Conservation (phyloP, 2,329 filamentous ascomycete species). For the Epichloe typhina region DNA sequence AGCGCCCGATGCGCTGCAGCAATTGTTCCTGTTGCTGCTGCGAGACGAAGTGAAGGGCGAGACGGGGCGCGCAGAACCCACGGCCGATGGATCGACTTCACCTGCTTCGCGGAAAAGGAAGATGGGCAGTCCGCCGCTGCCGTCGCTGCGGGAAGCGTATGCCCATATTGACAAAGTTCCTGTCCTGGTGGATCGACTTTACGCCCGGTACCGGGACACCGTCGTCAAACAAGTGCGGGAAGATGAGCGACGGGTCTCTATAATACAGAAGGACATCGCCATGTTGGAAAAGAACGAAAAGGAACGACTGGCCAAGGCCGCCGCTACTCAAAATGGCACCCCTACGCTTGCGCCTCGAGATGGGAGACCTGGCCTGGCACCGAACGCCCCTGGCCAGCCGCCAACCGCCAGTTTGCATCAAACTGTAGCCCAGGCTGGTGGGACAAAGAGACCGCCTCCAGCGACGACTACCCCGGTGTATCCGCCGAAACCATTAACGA, state of each 20-base stretch:
- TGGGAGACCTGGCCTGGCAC: constrained; percentile 11
- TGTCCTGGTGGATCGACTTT: constrained; percentile 58
- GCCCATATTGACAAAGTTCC: constrained; percentile 57
- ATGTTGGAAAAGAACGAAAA: constrained; percentile 44
- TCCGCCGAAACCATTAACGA: constrained; percentile 20
- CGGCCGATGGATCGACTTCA: constrained; percentile 31
- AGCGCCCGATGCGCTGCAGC: constrained; percentile 63
- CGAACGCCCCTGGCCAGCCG: background rate
- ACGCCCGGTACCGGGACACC: constrained; percentile 58
- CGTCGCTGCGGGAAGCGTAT: constrained; percentile 52
- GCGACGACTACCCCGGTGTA: constrained; percentile 21
- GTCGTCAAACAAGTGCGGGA: constrained; percentile 57
- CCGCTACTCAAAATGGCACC: constrained; percentile 21
- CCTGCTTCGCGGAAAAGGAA: constrained; percentile 62
- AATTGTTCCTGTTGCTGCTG: constrained; percentile 64
- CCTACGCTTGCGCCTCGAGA: constrained; percentile 21
- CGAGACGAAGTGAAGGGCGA: constrained; percentile 56
- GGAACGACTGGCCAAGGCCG: constrained; percentile 22
- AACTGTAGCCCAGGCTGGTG: constrained; percentile 7
- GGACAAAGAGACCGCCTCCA: constrained; percentile 14
- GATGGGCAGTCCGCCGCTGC: constrained; percentile 48
- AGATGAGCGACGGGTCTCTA: constrained; percentile 56
- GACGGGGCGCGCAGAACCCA: constrained; percentile 19
- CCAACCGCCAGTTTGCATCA: constrained; percentile 6
- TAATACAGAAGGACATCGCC: constrained; percentile 53